Conservation (phyloP, 2,329 filamentous ascomycete species). For the Cladosporium austrohemisphaericum region DNA sequence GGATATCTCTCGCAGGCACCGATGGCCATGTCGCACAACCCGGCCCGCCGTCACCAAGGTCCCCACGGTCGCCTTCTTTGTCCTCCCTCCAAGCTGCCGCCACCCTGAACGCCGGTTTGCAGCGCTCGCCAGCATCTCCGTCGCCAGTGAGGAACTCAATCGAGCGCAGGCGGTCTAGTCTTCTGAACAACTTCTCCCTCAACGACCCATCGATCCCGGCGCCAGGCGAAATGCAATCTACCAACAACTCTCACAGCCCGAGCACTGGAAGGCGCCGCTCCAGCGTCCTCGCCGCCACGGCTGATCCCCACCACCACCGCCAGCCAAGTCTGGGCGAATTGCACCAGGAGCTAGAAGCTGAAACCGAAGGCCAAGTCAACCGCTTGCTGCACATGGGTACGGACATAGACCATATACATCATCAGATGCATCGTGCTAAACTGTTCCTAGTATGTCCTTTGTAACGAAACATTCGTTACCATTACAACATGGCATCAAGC, state of each 20-base stretch:
- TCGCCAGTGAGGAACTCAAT: conserved; percentile 34
- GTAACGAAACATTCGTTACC: too few species aligned
- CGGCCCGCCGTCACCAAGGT: conserved; percentile 48
- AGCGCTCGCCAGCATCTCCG: conserved; percentile 45
- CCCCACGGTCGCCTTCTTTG: conserved; percentile 61
- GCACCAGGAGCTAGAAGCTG: conserved; percentile 73
- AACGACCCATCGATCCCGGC: conserved; percentile 66
- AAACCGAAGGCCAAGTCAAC: conserved; percentile 77
- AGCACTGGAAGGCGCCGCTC: conserved; percentile 23
- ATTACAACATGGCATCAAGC: too few species aligned
- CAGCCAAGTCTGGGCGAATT: conserved; percentile 71
- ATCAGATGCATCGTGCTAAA: too few species aligned
- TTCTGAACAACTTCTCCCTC: conserved; percentile 69
- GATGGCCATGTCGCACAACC: conserved; percentile 33
- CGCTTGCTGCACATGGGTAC: conserved; percentile 70
- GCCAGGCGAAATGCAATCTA: conserved; percentile 64
- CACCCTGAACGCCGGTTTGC: conserved; percentile 66
- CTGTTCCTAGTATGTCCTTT: too few species aligned
- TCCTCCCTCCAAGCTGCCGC: conserved; percentile 71
- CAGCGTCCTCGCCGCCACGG: conserved; percentile 44
- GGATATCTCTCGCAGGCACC: conserved; percentile 28
- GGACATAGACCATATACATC: too few species aligned
- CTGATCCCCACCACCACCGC: conserved; percentile 58
- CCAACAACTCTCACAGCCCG: conserved; percentile 25
- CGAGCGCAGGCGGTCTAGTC: conserved; percentile 62